These are phyloP conservation scores for Vigna radiata DNA, from an alignment of 306 rosid species.

Conservation along the genomic window DNA sequence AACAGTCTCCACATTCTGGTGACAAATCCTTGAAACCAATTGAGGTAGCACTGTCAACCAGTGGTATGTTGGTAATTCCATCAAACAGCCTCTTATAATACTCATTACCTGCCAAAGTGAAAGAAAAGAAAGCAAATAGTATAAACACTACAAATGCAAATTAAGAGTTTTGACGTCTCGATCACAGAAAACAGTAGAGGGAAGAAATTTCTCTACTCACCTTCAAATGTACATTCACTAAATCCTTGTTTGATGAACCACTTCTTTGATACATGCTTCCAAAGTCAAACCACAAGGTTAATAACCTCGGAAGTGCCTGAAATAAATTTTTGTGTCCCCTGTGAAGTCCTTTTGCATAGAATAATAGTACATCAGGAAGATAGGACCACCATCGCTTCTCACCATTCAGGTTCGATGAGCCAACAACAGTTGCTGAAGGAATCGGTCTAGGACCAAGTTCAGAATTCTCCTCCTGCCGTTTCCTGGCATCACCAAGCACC, in stretches of 20 bases:
- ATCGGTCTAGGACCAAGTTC: conserved; percentile 61
- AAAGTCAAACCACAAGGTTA: conserved; percentile 97
- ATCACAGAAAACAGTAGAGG: conserved; percentile 41
- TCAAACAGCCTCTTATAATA: conserved; percentile 82
- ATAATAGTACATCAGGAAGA: conserved; percentile 85
- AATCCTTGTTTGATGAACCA: conserved; percentile 69
- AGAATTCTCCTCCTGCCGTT: conserved; percentile 84
- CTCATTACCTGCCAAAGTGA: conserved; percentile 66
- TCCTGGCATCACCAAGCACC: conserved; percentile 92
- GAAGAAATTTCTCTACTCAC: conserved; percentile 49
- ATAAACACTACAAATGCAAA: conserved; percentile 31
- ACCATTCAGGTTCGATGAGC: conserved; percentile 63
- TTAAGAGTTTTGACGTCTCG: conserved; percentile 32
- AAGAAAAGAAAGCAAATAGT: conserved; percentile 36
- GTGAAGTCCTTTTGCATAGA: conserved; percentile 95
- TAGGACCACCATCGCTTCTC: conserved; percentile 92
- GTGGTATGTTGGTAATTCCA: conserved; percentile 89
- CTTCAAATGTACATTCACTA: conserved; percentile 64
- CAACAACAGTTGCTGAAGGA: conserved; percentile 60
- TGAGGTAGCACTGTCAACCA: conserved; percentile 98
- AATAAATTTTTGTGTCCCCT: conserved; percentile 95
- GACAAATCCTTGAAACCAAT: conserved; percentile 98
- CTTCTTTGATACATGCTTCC: conserved; percentile 82
- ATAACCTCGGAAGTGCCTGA: conserved; percentile 96
- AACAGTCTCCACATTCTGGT: conserved; percentile 88